Conservation (phyloP, 306 rosid genomes). For the Urtica urens region DNA sequence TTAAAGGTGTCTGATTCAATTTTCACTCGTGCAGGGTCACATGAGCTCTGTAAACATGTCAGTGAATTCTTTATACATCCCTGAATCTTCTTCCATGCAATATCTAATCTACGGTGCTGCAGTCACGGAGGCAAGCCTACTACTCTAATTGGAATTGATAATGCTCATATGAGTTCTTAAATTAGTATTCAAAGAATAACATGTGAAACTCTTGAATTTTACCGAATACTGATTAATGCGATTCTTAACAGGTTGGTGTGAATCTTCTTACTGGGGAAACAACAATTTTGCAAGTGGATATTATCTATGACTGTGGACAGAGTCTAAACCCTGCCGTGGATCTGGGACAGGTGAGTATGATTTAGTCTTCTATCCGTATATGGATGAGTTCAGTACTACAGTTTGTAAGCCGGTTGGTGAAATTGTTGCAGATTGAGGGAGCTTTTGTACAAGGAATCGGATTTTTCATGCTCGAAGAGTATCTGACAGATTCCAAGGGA, state of each 20-base stretch:
- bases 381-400: not conserved
- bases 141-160: too few species aligned
- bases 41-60: constrained; percentile 57
- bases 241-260: constrained; percentile 68
- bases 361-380: not conserved
- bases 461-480: constrained; percentile 85
- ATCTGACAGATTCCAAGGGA: constrained; percentile 46
- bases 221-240: too few species aligned
- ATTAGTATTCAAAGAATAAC: too few species aligned
- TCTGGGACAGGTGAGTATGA: constrained; percentile 73
- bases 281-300: constrained; percentile 57
- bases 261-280: constrained; percentile 78
- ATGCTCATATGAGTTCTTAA: too few species aligned
- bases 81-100: constrained; percentile 23
- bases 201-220: too few species aligned
- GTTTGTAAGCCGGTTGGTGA: constrained; percentile 2
- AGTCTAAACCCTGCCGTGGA: constrained; percentile 97
- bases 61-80: constrained; percentile 45
- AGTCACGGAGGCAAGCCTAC: constrained; percentile 62
- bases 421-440: constrained; percentile 85
- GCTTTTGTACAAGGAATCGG: constrained; percentile 90
- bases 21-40: constrained; percentile 55
- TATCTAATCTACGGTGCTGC: constrained; percentile 88
- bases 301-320: constrained; percentile 87
- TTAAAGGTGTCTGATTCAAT: not conserved